These are phyloP conservation scores for Alternaria arbusti DNA, from an alignment of 2,329 filamentous ascomycete genomes.

Conservation along the genomic window DNA sequence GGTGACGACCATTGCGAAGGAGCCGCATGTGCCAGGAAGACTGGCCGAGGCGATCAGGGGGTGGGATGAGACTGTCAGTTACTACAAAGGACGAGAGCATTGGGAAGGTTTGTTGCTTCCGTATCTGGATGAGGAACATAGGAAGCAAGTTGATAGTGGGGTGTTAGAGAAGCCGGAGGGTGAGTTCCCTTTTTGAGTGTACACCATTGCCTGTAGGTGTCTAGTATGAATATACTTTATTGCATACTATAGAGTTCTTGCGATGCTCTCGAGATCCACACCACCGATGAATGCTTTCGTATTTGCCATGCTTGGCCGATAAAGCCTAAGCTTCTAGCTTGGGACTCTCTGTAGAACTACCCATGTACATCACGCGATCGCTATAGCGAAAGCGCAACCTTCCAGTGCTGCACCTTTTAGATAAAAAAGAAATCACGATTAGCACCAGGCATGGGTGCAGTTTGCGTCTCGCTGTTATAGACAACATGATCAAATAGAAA, in stretches of 20 bases:
- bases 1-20: neutral
- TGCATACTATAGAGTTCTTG: neutral
- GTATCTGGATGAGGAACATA: constrained; percentile 1
- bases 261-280: neutral
- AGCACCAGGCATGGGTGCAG: too few relatives aligned
- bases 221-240: neutral
- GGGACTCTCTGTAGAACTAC: neutral
- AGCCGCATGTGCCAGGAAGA: constrained; percentile 2
- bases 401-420: neutral
- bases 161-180: neutral
- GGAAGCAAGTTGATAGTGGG: neutral
- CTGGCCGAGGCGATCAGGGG: neutral
- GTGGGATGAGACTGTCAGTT: neutral
- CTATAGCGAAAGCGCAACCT: neutral
- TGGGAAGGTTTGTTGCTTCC: neutral
- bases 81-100: constrained; percentile 1
- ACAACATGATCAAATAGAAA: neutral
- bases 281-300: neutral
- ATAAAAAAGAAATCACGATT: neutral
- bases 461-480: neutral
- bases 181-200: neutral
- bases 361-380: neutral
- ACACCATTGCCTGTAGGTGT: neutral
- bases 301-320: neutral
- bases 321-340: neutral